Base-by-base conservation (phyloP, 2,329 filamentous ascomycete species). In the Geosmithia flava region DNA sequence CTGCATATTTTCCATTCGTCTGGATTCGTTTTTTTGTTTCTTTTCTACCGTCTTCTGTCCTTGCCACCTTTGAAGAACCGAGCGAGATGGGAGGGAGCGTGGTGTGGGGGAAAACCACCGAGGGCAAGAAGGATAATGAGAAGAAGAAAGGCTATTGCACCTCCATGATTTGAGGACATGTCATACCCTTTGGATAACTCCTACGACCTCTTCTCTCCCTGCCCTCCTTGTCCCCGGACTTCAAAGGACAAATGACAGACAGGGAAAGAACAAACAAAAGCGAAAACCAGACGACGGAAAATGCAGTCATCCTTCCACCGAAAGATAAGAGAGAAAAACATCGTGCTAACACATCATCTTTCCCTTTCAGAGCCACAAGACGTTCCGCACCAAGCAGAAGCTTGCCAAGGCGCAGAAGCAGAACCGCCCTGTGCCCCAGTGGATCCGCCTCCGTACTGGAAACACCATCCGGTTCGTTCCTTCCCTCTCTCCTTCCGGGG, bases 331-430 rank as follows among this genome's bases (percentile, higher is more conserved):
- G 27, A n/a, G 17, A 47, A 20, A 42, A 37, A 8, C 20, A 47
- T 42, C 4, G 20, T 39, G 48, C 51, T 54, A 47, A 53, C 45
- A 30, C 41, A 33, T 37, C 42, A n/a, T n/a, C n/a, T 20, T 53
- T 37, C 53, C 42, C 23, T 27, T 8, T 68, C 71, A 97, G 91
- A 91, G 85, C 85, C 89, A 98, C 80, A 98, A 98, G 85, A 87
- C 90, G 71, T 98, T 98, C 89, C 87, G 90, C 73, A 96, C 90
- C 76, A 98, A 98, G 90, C 86, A 94, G 76, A 98, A 98, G 93
- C 89, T 98, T 79, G 93, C 93, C 70, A 96, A 91, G 82, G 93
- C 93, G 71, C 91, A 97, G 82, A 97, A 95, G 84, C 91, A 97
- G 81, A 98, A 98, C 85, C 86, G 93, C 72, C 93, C 93, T 64